phyloP scores from a whole-genome alignment of 2,329 filamentous ascomycete species.

The Ceratocystis cubensis region DNA sequence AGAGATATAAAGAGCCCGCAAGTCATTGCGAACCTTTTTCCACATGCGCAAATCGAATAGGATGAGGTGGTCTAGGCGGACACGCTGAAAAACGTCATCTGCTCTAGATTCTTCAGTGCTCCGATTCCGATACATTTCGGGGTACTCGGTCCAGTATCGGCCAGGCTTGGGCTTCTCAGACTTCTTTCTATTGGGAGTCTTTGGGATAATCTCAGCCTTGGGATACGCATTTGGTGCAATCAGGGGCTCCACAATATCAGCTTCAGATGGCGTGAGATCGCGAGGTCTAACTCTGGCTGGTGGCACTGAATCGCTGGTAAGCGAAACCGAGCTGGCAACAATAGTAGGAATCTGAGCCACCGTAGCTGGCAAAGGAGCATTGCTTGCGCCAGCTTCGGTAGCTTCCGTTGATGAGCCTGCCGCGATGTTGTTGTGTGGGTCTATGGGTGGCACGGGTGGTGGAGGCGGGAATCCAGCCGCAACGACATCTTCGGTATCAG shows the following conservation, averaged over 20 bases:
- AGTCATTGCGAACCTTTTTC: constrained; percentile 85
- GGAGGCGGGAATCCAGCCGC: constrained; percentile 60
- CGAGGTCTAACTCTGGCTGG: constrained; percentile 40
- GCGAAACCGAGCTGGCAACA: constrained; percentile 34
- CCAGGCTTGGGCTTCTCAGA: constrained; percentile 44
- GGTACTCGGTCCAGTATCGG: constrained; percentile 76
- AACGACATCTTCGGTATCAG: constrained; percentile 35
- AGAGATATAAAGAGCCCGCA: constrained; percentile 88
- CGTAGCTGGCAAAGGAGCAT: constrained; percentile 30
- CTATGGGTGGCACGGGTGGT: constrained; percentile 51
- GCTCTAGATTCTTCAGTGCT: constrained; percentile 53
- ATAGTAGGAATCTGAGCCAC: constrained; percentile 50
- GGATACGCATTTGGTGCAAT: constrained; percentile 53
- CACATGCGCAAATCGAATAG: constrained; percentile 90
- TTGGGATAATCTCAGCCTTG: constrained; percentile 57
- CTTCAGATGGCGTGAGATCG: constrained; percentile 58
- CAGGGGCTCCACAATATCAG: constrained; percentile 56
- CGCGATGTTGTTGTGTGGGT: constrained; percentile 32
- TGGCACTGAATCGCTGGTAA: constrained; percentile 22
- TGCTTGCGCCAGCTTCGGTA: background rate
- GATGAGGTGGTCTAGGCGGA: constrained; percentile 86
- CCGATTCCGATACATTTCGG: constrained; percentile 53
- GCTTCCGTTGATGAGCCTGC: constrained; percentile 27
- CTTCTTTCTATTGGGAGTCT: constrained; percentile 54
- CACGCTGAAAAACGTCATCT: constrained; percentile 79